phyloP scores from a whole-genome alignment of 768 basidiomycete genomes.

The Pleurotus cornucopiae region DNA sequence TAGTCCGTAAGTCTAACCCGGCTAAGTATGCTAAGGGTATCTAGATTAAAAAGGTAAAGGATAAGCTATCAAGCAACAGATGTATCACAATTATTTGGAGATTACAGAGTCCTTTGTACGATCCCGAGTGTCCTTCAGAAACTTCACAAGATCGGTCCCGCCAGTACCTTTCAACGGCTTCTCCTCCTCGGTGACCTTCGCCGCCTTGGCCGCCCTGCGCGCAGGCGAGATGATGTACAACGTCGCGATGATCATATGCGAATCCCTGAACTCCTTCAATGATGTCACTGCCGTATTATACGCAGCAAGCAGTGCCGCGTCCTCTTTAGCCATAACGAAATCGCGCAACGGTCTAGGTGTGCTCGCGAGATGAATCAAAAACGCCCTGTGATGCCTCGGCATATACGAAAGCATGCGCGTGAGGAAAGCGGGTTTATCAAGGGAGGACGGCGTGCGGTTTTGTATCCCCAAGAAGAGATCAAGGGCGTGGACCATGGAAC shows the following conservation, averaged over 20 bases:
- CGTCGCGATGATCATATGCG: constrained; percentile 74
- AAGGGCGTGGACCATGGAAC: constrained; percentile 68
- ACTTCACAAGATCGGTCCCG: constrained; percentile 73
- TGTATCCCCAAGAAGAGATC: constrained; percentile 67
- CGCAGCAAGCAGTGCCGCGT: constrained; percentile 37
- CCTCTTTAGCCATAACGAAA: constrained; percentile 39
- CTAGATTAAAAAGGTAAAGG: neutral
- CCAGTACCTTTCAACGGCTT: constrained; percentile 66
- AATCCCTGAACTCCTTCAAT: constrained; percentile 73
- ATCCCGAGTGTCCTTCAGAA: constrained; percentile 72
- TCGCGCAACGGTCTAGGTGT: constrained; percentile 60
- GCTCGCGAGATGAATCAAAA: constrained; percentile 61
- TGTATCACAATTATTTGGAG: neutral
- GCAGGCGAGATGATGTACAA: constrained; percentile 79
- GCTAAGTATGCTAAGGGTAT: neutral
- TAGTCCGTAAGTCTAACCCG: too few species aligned
- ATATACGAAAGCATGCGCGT: constrained; percentile 79
- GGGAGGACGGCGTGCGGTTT: constrained; percentile 15
- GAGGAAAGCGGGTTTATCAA: constrained; percentile 47
- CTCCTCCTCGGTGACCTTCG: constrained; percentile 15
- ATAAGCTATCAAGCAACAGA: neutral
- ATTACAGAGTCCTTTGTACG: constrained; percentile 52
- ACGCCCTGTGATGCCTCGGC: constrained; percentile 77
- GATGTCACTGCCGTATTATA: constrained; percentile 68
- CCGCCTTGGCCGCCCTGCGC: constrained; percentile 22